Evolutionary conservation across 2,329 filamentous ascomycete genomes (phyloP), one percentile per base, ranked within the genome.

Genomic region (Diplodia intermedia): DNA sequence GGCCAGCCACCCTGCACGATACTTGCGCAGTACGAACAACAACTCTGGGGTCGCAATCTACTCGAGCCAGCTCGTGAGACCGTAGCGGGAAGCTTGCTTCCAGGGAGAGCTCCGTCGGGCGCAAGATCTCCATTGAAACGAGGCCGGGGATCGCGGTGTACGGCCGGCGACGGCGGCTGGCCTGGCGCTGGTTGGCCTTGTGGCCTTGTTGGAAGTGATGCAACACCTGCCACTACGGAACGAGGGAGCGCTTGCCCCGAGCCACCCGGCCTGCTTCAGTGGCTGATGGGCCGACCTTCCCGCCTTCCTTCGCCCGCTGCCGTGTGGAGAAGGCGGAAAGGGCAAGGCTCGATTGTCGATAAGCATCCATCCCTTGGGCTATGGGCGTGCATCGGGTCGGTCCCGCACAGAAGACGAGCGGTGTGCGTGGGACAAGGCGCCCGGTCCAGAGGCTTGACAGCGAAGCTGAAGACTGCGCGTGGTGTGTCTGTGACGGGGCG

Each of bases 11-110:
- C 26, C 26, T 26, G 26, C 26, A 26, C 26, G 26, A 26, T 3
- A 26, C 26, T 26, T 26, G 2, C 26, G 26, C 4, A 4, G 26
- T 26, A 26, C 3, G 26, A 4, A 26, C 26, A 49, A 52, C 43
- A 33, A 65, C 61, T 52, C 62, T 52, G 54, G 62, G 54, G 52
- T 65, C 18, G 38, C 62, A 65, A 65, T 65, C 50, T 55, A 65
- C 43, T 65, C 50, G 62, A 65, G 61, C 49, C 60, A 63, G 47
- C 36, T 63, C 47, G 47, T 63, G 60, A 63, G 60, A 63, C 60
- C 12, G 31, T 52, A 63, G 60, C 60, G 60, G 60, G 43, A 53
- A 65, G 31, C 60, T 50, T 52, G 43, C 23, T 14, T 12, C n/a
- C 54, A 33, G 18, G 38, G 57, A 15, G 49, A 11, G 57, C 57